A percentile compares a stretch with the other conserved stretches of the same genome.
Evolutionary conservation across 73 alveolate species (phyloP).

Genomic region (Urostyla sp.): DNA sequence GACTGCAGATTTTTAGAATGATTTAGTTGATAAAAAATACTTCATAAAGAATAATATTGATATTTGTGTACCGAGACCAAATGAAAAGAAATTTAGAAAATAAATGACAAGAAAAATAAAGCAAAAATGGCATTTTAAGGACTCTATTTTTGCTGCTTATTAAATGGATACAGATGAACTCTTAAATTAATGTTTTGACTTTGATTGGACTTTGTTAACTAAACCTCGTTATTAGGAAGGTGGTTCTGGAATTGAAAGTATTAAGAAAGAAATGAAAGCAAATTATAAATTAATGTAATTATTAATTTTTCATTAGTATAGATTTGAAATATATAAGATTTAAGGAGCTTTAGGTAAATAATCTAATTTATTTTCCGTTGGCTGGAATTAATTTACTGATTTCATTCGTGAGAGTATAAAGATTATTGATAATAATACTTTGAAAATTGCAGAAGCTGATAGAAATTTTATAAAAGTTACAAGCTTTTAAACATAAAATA

Average conservation of each 20-base stretch:
- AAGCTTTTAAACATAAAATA: no score
- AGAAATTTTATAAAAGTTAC: constrained; percentile 17
- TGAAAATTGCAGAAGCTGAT: constrained; percentile 32
- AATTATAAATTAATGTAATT: constrained; percentile 50
- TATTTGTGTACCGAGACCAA: constrained; percentile 44
- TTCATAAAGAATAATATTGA: constrained; percentile 7
- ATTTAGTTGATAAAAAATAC: constrained; percentile 29
- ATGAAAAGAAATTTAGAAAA: constrained; percentile 25
- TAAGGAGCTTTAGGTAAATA: constrained; percentile 43
- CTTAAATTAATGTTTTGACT: constrained; percentile 80
- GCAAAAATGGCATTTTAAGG: constrained; percentile 68
- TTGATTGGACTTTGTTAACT: constrained; percentile 77
- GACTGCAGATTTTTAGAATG: not conserved
- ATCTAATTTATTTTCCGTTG: constrained; percentile 39
- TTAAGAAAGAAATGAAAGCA: constrained; percentile 40
- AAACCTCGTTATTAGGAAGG: constrained; percentile 69
- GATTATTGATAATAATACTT: constrained; percentile 17
- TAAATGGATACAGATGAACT: constrained; percentile 68
- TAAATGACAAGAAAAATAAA: constrained; percentile 40
- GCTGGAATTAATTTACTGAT: constrained; percentile 43
- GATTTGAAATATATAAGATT: constrained; percentile 52
- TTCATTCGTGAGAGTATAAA: constrained; percentile 13
- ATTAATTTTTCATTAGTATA: not conserved
- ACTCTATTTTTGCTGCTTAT: constrained; percentile 70
- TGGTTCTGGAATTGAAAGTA: constrained; percentile 20